These are phyloP conservation scores for Ogataea siamensis DNA, from an alignment of 805 yeast species.

Conservation along the genomic window DNA sequence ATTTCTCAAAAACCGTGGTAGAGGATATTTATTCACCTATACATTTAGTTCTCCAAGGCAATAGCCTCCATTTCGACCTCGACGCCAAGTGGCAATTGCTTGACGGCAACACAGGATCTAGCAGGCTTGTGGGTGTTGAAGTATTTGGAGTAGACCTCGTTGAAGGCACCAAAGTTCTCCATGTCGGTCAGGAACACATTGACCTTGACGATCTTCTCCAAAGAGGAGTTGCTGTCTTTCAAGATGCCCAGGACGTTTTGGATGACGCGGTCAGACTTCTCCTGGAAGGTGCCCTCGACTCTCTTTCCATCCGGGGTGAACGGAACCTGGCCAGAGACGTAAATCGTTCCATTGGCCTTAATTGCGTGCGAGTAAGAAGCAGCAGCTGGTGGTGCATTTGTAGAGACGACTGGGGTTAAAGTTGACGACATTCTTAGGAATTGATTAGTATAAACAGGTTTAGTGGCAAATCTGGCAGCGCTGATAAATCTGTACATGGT, in stretches of 20 bases:
- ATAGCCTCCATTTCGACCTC: conserved; percentile 78
- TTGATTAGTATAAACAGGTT: conserved; percentile 14
- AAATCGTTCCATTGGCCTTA: conserved; percentile 84
- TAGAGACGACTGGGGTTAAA: conserved; percentile 52
- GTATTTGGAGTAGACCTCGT: conserved; percentile 77
- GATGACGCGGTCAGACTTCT: conserved; percentile 73
- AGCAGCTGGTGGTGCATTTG: conserved; percentile 92
- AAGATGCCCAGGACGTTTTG: conserved; percentile 69
- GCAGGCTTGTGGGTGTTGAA: conserved; percentile 86
- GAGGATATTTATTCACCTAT: background rate
- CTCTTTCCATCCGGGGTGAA: conserved; percentile 79
- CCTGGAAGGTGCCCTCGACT: conserved; percentile 72
- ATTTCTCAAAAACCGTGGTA: background rate
- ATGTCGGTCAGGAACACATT: conserved; percentile 91
- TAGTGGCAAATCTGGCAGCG: conserved; percentile 5
- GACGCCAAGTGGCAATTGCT: conserved; percentile 82
- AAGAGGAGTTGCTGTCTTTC: conserved; percentile 79
- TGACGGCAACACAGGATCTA: conserved; percentile 96
- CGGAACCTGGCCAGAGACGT: conserved; percentile 95
- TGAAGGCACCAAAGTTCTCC: conserved; percentile 79
- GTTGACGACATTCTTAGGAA: conserved; percentile 35
- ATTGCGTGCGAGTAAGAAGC: conserved; percentile 96
- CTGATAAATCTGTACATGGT: conserved; percentile 9
- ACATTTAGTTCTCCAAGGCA: conserved; percentile 63
- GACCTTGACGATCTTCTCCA: conserved; percentile 82